Evolutionary conservation across 495 filamentous ascomycete species (phyloP).

Genomic region (Parachaetomium inaequale): DNA sequence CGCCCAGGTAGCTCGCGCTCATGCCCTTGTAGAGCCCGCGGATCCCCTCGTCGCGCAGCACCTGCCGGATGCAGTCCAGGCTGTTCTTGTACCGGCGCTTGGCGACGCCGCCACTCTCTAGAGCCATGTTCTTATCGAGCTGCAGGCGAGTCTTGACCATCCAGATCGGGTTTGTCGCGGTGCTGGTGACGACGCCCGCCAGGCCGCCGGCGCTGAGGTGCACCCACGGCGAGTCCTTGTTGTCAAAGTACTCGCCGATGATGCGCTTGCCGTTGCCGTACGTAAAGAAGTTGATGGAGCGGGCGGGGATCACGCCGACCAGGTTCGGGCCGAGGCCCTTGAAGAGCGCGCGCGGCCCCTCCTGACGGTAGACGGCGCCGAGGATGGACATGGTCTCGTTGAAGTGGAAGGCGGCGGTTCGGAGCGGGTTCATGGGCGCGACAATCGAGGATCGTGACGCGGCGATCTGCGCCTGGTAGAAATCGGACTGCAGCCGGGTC

Average conservation of each 20-base stretch:
- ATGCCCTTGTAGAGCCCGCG: constrained; percentile 79
- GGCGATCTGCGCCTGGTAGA: constrained; percentile 69
- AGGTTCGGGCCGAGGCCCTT: constrained; percentile 86
- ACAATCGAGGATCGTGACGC: constrained; percentile 43
- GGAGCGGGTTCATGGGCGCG: constrained; percentile 42
- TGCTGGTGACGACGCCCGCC: constrained; percentile 76
- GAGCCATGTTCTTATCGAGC: constrained; percentile 66
- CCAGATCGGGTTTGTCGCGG: constrained; percentile 91
- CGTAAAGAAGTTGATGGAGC: constrained; percentile 82
- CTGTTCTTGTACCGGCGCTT: constrained; percentile 74
- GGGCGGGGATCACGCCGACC: constrained; percentile 79
- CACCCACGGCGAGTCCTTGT: constrained; percentile 62
- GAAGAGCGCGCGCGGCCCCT: constrained; percentile 82
- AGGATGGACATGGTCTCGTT: constrained; percentile 80
- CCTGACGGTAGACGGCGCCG: constrained; percentile 65
- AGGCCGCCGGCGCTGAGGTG: constrained; percentile 69
- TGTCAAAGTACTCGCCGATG: constrained; percentile 61
- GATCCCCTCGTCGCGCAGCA: constrained; percentile 71
- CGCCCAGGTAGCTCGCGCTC: constrained; percentile 81
- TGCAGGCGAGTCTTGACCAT: constrained; percentile 86
- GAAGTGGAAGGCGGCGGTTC: constrained; percentile 57
- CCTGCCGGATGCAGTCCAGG: constrained; percentile 73
- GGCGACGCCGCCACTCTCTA: constrained; percentile 43
- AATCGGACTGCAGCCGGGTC: constrained; percentile 85
- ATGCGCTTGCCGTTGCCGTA: constrained; percentile 86